Base-by-base conservation (phyloP, 768 basidiomycete species). In the Russula vinacea region DNA sequence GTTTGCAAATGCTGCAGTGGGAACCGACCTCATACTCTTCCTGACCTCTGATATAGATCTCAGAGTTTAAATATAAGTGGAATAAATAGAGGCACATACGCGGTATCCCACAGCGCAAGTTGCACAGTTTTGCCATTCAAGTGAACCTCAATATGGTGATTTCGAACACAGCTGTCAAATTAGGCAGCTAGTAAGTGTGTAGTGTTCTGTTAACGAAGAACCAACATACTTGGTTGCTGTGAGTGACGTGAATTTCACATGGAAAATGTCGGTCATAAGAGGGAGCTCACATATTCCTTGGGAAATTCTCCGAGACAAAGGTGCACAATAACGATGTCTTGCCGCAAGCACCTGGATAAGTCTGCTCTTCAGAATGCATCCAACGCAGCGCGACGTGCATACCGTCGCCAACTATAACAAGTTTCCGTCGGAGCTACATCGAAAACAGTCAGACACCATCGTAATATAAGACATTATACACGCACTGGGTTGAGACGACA, bases 91-190 rank as follows among this genome's bases (percentile, higher is more conserved):
- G 63, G 14, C 24, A 87, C 92, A 76, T 75, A 97, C 95, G 97
- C 97, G 60, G 97, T 98, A 82, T 99, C 97, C 97, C 97, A 98
- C 50, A 98, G 78, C 47, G 97, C 96, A 63, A 98, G 77, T 75
- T 98, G 95, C 19, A 99, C 93, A 42, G 95, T 92, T 76, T 98
- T 98, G 69, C 94, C 94, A 76, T 99, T 97, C 58, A 99, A 80
- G 70, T 93, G 82, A 72, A 99, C 98, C 80, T 99, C 97, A 53
- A 97, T 96, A 68, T 98, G 96, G 77, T 96, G 97, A 73, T 98
- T 99, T 98, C 95, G 72, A 98, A 98, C 56, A 98, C 90, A 69
- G 94, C 94, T 95, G 75, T 44, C 65, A 60, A 67, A 44, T 42
- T 53, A 49, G 50, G 45, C 60, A 47, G 24, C 49, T 52, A 54